Conservation (phyloP, 2,329 filamentous ascomycete genomes). For the Westerdykella sp. region DNA sequence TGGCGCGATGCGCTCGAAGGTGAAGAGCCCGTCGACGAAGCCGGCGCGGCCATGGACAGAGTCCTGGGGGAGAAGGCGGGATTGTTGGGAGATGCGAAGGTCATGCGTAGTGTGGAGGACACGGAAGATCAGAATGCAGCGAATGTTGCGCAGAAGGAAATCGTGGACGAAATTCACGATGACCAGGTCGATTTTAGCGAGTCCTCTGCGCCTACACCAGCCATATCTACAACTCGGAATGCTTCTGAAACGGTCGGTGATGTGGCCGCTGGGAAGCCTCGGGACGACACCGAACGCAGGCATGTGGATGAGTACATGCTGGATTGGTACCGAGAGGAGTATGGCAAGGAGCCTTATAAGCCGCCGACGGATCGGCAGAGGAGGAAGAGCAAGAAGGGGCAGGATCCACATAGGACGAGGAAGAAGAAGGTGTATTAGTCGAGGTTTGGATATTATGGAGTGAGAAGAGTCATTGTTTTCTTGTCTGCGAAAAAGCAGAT, state of each 20-base stretch:
- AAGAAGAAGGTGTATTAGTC: slow-evolving; percentile 25
- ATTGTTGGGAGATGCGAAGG: slow-evolving; percentile 53
- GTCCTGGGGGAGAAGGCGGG: slow-evolving; percentile 65
- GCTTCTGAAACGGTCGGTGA: slow-evolving; percentile 12
- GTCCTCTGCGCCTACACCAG: slow-evolving; percentile 10
- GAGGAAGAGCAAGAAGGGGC: slow-evolving; percentile 24
- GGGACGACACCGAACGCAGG: slow-evolving; percentile 12
- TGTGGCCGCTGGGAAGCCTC: background rate
- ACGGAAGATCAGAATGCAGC: slow-evolving; percentile 86
- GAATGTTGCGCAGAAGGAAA: slow-evolving; percentile 79
- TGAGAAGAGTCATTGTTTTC: no score
- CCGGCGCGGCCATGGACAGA: slow-evolving; percentile 76
- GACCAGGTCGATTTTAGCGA: slow-evolving; percentile 40
- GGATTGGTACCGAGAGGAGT: slow-evolving; percentile 24
- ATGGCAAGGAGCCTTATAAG: slow-evolving; percentile 27
- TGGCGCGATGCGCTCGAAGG: slow-evolving; percentile 62
- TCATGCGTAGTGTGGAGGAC: slow-evolving; percentile 86
- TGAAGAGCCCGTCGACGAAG: slow-evolving; percentile 52
- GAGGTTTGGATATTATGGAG: background rate
- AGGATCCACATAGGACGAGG: slow-evolving; percentile 26
- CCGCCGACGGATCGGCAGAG: slow-evolving; percentile 27
- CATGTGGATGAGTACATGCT: slow-evolving; percentile 37
- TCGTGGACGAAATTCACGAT: slow-evolving; percentile 53
- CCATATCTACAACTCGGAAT: slow-evolving; percentile 20
- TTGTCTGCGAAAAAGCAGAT: no score